Evolutionary conservation across 2,329 filamentous ascomycete species (phyloP), one percentile per base, ranked within the genome.

Genomic region (Lachnellula subtilissima): DNA sequence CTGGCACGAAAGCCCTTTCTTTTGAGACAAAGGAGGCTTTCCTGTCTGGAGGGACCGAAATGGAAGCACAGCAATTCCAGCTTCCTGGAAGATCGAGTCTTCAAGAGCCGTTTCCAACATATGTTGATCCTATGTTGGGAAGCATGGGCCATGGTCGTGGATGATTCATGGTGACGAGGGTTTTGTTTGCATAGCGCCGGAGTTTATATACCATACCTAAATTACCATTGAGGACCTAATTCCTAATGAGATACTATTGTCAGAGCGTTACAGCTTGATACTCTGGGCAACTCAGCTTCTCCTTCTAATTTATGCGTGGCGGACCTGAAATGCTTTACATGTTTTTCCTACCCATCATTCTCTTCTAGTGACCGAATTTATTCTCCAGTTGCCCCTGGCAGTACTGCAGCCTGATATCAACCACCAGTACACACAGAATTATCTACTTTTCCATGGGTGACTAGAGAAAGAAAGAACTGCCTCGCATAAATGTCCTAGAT

Each of bases 11-110:
- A 35, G 53, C 58, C 48, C 23, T 61, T 4, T 32, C 48, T 6
- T 14, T 23, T 2, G 59, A 61, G 48, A 63, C 54, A 2, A 62
- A 45, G 42, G 48, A n/a, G 19, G 58, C 57, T 40, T 64, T 61
- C 28, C 22, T 45, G 37, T 19, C 40, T 8, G 15, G 37, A 9
- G 19, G 36, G 14, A 36, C 2, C 8, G 45, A 22, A 17, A 43
- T 14, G 19, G 39, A 52, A 12, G 45, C 14, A 14, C 22, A 42
- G 8, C 42, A 28, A 32, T 50, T 55, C 14, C 35, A 58, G n/a
- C 37, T 63, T 8, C 47, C 51, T 11, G 52, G 54, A 50, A 25
- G 19, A 32, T 12, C 15, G 11, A 19, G 48, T 47, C 48, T 22
- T 15, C 32, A 17, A 32, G 58, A 61, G 22, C 40, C 53, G 11